phyloP scores from a whole-genome alignment of 2,329 filamentous ascomycete genomes.

The Dactylellina drechsleri region DNA sequence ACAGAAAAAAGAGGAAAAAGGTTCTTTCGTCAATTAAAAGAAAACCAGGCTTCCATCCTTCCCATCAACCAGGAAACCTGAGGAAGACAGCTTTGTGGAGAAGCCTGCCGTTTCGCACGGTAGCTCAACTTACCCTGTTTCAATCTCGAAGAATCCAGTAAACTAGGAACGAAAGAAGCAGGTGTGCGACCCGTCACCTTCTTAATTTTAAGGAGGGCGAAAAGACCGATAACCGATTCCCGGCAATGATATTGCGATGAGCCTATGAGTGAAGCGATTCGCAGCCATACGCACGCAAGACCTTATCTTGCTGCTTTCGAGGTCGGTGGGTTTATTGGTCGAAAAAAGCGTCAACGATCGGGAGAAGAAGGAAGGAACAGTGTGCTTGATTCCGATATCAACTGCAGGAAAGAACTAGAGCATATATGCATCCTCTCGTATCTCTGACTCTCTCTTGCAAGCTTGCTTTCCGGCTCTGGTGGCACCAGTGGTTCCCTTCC shows the following conservation, averaged over 20 bases:
- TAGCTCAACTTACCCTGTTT: constrained; percentile 46
- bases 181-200: constrained; percentile 43
- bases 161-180: constrained; percentile 51
- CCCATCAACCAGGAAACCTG: constrained; percentile 49
- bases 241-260: constrained; percentile 20
- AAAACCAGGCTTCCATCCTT: constrained; percentile 26
- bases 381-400: not conserved
- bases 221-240: constrained; percentile 37
- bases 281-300: constrained; percentile 42
- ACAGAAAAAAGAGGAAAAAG: not conserved
- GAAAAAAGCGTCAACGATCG: not conserved
- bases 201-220: constrained; percentile 41
- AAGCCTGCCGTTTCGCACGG: constrained; percentile 34
- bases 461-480: not conserved
- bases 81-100: constrained; percentile 44
- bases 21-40: constrained; percentile 26
- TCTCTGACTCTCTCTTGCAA: not conserved
- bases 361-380: constrained; percentile 1
- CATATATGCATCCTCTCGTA: constrained; percentile 6
- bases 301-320: constrained; percentile 36
- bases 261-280: constrained; percentile 13
- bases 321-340: constrained; percentile 9
- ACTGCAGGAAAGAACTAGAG: constrained; percentile 5
- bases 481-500: constrained; percentile 8
- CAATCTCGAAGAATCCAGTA: constrained; percentile 32